Evolutionary conservation across 2,329 filamentous ascomycete species (phyloP).

Genomic region (Colletotrichum salicis): DNA sequence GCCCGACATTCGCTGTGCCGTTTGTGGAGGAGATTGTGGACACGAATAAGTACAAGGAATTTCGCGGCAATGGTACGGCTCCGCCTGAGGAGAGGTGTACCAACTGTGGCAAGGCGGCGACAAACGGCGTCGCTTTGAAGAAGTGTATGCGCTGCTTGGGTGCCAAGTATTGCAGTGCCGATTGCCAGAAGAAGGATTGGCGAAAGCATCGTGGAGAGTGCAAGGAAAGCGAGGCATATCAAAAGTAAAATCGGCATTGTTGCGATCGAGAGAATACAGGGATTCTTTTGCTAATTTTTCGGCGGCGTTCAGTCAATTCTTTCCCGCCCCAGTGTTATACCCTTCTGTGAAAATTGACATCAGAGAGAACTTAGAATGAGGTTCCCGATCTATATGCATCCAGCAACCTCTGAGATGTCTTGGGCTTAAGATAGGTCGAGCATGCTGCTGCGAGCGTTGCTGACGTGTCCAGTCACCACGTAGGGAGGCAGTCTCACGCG

Average conservation of each 20-base stretch:
- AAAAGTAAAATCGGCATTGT: background rate
- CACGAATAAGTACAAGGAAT: constrained; percentile 1
- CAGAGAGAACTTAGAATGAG: background rate
- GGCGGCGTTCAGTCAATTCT: no score
- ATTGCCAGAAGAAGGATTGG: constrained; percentile 67
- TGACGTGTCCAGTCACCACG: no score
- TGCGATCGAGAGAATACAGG: background rate
- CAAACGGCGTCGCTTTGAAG: constrained; percentile 48
- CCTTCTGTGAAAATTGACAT: background rate
- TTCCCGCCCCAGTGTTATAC: background rate
- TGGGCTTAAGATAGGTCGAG: no score
- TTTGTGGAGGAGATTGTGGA: constrained; percentile 55
- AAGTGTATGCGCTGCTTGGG: constrained; percentile 57
- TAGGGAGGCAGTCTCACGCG: no score
- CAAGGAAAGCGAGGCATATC: constrained; percentile 28
- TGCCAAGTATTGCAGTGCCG: constrained; percentile 60
- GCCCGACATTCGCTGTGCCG: constrained; percentile 60
- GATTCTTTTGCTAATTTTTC: background rate
- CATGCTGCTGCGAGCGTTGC: no score
- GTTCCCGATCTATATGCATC: background rate
- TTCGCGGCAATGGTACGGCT: background rate
- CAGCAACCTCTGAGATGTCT: background rate
- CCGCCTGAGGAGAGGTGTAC: constrained; percentile 44
- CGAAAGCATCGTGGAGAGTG: constrained; percentile 60
- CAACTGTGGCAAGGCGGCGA: constrained; percentile 48